Evolutionary conservation across 1,284 basidiomycete genomes (phyloP).

Genomic region (Fomitopsis betulina): DNA sequence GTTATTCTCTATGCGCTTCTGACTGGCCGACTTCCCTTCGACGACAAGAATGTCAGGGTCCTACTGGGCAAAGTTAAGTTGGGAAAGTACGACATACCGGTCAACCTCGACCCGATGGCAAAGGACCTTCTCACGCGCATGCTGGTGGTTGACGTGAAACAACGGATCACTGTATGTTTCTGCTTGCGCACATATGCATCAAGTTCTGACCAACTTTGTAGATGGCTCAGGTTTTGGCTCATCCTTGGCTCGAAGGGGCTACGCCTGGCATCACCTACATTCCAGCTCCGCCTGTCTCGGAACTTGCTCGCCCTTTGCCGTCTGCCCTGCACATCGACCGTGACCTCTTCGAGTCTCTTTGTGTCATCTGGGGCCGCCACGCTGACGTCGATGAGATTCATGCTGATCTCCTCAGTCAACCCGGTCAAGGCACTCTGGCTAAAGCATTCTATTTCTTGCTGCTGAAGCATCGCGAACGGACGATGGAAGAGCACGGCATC

Average conservation of each 20-base stretch:
- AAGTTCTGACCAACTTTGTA: constrained; percentile 26
- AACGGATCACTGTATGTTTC: constrained; percentile 75
- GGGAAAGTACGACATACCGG: constrained; percentile 82
- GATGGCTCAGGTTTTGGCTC: constrained; percentile 85
- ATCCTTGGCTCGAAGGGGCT: constrained; percentile 73
- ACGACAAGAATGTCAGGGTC: constrained; percentile 79
- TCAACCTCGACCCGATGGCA: constrained; percentile 67
- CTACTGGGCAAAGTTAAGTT: constrained; percentile 89
- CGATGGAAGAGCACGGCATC: constrained; percentile 59
- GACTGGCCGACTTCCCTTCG: constrained; percentile 84
- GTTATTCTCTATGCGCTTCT: constrained; percentile 89
- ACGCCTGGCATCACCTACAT: constrained; percentile 52
- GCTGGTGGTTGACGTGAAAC: constrained; percentile 87
- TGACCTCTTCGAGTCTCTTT: constrained; percentile 85
- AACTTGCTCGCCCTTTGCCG: constrained; percentile 64
- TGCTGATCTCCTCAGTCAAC: constrained; percentile 59
- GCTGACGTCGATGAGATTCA: constrained; percentile 53
- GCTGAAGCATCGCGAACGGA: constrained; percentile 73
- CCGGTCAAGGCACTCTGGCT: constrained; percentile 70
- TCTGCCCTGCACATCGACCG: constrained; percentile 75
- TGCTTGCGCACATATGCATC: background rate
- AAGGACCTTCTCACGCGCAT: constrained; percentile 77
- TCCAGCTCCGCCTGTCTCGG: constrained; percentile 58
- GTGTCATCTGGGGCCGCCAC: constrained; percentile 83
- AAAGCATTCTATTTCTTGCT: constrained; percentile 94